phyloP scores from a whole-genome alignment of 108 stramenopile species.

The Cyclostephanos invisitatus region DNA sequence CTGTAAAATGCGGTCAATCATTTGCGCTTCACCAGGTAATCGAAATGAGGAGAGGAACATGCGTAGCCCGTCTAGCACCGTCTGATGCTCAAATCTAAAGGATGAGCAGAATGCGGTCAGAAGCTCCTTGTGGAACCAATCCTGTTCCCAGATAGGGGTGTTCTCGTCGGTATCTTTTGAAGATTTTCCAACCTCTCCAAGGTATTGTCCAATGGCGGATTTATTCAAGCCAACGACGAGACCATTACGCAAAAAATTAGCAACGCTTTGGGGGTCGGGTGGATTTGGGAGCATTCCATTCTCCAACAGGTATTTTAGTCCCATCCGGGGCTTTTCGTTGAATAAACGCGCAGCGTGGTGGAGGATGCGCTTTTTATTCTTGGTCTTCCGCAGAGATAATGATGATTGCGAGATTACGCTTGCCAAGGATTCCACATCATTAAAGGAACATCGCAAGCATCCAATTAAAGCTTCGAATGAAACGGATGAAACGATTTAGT shows the following conservation, averaged over 20 bases:
- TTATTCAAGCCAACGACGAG: slow-evolving; percentile 90
- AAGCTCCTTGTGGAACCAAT: slow-evolving; percentile 90
- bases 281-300: slow-evolving; percentile 72
- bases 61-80: slow-evolving; percentile 83
- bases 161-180: slow-evolving; percentile 53
- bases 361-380: slow-evolving; percentile 68
- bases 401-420: not conserved
- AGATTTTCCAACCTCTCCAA: slow-evolving; percentile 86
- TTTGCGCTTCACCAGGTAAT: slow-evolving; percentile 93
- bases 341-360: slow-evolving; percentile 77
- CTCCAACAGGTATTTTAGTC: slow-evolving; percentile 70
- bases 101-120: slow-evolving; percentile 68
- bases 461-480: slow-evolving; percentile 58
- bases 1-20: slow-evolving; percentile 89
- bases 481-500: not conserved
- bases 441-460: slow-evolving; percentile 67
- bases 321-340: slow-evolving; percentile 74
- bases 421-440: slow-evolving; percentile 41
- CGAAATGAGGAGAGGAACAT: slow-evolving; percentile 95
- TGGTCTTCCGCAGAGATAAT: slow-evolving; percentile 53
- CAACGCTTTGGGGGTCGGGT: slow-evolving; percentile 78
- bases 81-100: slow-evolving; percentile 88
- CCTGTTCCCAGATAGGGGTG: slow-evolving; percentile 72
- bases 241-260: slow-evolving; percentile 85
- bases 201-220: slow-evolving; percentile 83